Percentiles rank a stretch among this genome's conserved stretches.
Conservation (phyloP, 192 early-diverging fungal species). For the Backusella parvicylindrica region DNA sequence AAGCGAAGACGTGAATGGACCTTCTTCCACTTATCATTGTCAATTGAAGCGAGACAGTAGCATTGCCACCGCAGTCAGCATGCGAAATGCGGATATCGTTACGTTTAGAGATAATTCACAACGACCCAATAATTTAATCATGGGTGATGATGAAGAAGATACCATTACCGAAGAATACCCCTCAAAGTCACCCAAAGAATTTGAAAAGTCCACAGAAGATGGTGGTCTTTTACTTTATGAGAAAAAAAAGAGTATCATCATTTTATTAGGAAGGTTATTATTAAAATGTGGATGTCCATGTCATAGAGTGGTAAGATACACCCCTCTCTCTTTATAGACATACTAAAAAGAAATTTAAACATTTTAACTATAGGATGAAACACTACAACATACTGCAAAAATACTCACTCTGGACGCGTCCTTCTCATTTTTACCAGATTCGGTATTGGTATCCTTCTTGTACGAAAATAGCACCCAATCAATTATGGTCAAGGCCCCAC, state of each 20-base stretch:
- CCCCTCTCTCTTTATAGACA: too few species aligned
- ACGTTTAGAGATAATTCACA: constrained; percentile 4
- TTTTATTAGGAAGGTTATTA: constrained; percentile 39
- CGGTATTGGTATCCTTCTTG: constrained; percentile 68
- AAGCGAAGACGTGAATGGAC: not conserved
- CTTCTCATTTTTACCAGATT: constrained; percentile 64
- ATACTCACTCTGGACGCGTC: constrained; percentile 59
- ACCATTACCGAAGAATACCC: not conserved
- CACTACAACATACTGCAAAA: constrained; percentile 41
- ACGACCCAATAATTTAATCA: not conserved
- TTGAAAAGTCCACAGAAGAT: not conserved
- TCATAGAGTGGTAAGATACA: constrained; percentile 38
- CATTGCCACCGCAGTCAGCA: constrained; percentile 6
- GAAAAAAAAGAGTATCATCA: constrained; percentile 39
- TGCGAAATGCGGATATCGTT: constrained; percentile 2
- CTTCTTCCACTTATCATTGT: not conserved
- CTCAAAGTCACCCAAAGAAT: not conserved
- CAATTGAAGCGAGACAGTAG: constrained; percentile 1
- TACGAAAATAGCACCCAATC: constrained; percentile 64
- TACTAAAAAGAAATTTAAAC: too few species aligned
- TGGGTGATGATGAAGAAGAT: not conserved
- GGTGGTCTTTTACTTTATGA: not conserved
- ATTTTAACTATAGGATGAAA: constrained; percentile 33
- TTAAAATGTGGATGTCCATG: constrained; percentile 45
- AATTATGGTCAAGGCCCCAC: constrained; percentile 52